Evolutionary conservation across 2,329 filamentous ascomycete species (phyloP), one percentile per base, ranked within the genome.

Genomic region (Geosmithia putterillii): DNA sequence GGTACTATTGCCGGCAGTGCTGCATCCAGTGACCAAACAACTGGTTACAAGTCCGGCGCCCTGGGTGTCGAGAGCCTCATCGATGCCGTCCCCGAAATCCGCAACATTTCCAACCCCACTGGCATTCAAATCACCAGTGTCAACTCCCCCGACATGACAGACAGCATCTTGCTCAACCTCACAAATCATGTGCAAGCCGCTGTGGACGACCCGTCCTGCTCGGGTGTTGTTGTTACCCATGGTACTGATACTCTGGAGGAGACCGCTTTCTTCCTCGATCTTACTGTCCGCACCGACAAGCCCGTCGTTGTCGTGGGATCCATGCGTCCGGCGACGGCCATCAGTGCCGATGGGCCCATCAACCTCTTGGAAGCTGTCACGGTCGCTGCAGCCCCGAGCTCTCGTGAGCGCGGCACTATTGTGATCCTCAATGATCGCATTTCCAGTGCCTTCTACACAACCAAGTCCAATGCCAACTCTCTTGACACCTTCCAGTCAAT

Each of bases 181-280:
- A 63, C 67, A 5, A 60, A 67, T 20, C 58, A 62, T 44, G 68
- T 77, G 42, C 69, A 73, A 43, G 47, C 47, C 8, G 70, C 71
- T 44, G 59, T 76, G 4, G 64, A 67, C 21, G 54, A 52, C 44
- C 58, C 59, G 17, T 50, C 57, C 42, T 57, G 56, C 34, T 56
- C 61, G 58, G 75, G 69, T 35, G 73, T 71, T 7, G 72, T 81
- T 7, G 60, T 83, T 42, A 80, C 77, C 1, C 77, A 82, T 50
- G 78, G 79, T 40, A 82, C 79, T 7, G 78, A 83, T 51, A 79
- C 74, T 0, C 62, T 82, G 1, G 77, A 81, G 51, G 76, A 81
- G 56, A 71, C 72, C 1, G 73, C 75, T 7, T 79, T 81, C 61
- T 79, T 79, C 59, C 60, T 81, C 9, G 71, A 79, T 47, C 57